Conservation (phyloP, 805 yeast genomes). For the Cyberlindnera galapagoensis region DNA sequence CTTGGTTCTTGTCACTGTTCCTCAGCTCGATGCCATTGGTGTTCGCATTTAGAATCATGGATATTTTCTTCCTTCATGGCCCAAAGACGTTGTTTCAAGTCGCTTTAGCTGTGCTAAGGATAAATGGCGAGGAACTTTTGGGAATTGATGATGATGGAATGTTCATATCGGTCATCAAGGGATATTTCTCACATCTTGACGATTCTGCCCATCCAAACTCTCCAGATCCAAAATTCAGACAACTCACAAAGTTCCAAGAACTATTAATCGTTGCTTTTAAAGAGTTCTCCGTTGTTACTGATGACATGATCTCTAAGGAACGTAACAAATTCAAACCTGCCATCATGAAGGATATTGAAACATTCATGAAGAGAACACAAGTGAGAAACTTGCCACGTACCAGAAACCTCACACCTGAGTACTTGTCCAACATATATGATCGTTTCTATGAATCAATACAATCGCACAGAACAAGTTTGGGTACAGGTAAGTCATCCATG, state of each 20-base stretch:
- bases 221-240: slow-evolving; percentile 52
- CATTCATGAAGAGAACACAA: slow-evolving; percentile 88
- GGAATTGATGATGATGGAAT: slow-evolving; percentile 87
- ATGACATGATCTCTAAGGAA: slow-evolving; percentile 61
- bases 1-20: slow-evolving; percentile 92
- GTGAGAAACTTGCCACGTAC: slow-evolving; percentile 78
- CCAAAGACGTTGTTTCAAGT: slow-evolving; percentile 86
- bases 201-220: slow-evolving; percentile 74
- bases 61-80: slow-evolving; percentile 86
- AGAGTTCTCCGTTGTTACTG: slow-evolving; percentile 79
- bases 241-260: slow-evolving; percentile 82
- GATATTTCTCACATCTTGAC: slow-evolving; percentile 71
- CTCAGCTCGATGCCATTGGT: slow-evolving; percentile 92
- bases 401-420: slow-evolving; percentile 47
- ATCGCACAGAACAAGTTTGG: slow-evolving; percentile 52
- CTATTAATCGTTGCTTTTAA: slow-evolving; percentile 86
- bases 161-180: slow-evolving; percentile 78
- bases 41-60: slow-evolving; percentile 87
- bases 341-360: slow-evolving; percentile 80
- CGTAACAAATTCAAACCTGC: slow-evolving; percentile 67
- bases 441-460: slow-evolving; percentile 73
- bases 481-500: slow-evolving; percentile 58
- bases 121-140: slow-evolving; percentile 80
- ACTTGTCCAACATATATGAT: slow-evolving; percentile 73
- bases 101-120: slow-evolving; percentile 80